phyloP scores from a whole-genome alignment of 2,329 filamentous ascomycete species.

The Aspergillus bombycis region DNA sequence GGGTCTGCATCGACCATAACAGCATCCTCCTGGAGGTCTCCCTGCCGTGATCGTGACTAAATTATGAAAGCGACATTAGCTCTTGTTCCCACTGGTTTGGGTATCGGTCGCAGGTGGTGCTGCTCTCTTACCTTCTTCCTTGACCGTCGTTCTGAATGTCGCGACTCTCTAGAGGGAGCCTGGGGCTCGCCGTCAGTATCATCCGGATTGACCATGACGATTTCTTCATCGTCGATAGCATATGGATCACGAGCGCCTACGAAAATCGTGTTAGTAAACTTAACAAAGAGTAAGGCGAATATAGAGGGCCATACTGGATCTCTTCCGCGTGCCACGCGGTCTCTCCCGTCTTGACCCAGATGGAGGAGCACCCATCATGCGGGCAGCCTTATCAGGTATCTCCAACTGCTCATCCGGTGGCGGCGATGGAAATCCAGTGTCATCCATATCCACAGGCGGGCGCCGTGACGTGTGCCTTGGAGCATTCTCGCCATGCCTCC shows the following conservation, averaged over 20 bases:
- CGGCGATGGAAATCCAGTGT: conserved; percentile 68
- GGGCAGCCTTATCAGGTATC: conserved; percentile 76
- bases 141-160: conserved; percentile 38
- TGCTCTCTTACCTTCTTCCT: conserved; percentile 41
- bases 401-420: conserved; percentile 69
- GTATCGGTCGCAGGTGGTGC: neutral
- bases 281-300: neutral
- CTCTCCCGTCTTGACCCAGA: conserved; percentile 50
- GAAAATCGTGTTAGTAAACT: conserved; percentile 5
- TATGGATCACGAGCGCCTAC: conserved; percentile 58
- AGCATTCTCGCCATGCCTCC: conserved; percentile 61
- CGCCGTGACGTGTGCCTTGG: conserved; percentile 63
- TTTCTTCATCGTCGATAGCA: conserved; percentile 66
- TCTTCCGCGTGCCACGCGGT: conserved; percentile 57
- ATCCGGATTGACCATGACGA: conserved; percentile 61
- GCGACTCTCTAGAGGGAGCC: conserved; percentile 37
- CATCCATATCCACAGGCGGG: conserved; percentile 67
- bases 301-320: conserved; percentile 32
- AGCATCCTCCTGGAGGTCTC: conserved; percentile 51
- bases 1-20: conserved; percentile 57
- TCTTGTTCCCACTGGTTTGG: neutral
- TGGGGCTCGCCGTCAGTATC: conserved; percentile 38
- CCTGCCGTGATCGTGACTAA: conserved; percentile 38
- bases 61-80: neutral
- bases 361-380: conserved; percentile 66